Conservation (phyloP, 2,329 filamentous ascomycete genomes). For the Ophiosphaerella narmari region DNA sequence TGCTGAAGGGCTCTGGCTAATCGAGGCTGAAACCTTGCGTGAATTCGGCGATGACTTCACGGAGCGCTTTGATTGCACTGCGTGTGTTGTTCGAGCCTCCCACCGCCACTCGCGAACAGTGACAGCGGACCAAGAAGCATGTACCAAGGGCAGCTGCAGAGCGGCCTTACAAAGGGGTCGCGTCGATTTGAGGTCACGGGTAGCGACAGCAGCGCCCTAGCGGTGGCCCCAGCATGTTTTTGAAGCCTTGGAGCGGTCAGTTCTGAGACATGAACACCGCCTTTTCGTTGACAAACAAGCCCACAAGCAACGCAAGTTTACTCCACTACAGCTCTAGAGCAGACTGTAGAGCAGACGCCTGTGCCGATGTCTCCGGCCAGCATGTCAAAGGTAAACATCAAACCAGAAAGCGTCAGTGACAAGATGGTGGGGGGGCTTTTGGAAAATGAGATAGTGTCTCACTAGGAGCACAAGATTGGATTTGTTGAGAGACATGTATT, state of each 20-base stretch:
- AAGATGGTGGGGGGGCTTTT: slow-evolving; percentile 17
- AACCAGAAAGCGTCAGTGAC: slow-evolving; percentile 2
- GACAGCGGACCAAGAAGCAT: slow-evolving; percentile 17
- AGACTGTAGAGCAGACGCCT: slow-evolving; percentile 14
- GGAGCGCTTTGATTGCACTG: slow-evolving; percentile 20
- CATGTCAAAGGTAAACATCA: slow-evolving; percentile 16
- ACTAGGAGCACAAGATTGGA: not conserved
- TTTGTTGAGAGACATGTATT: not conserved
- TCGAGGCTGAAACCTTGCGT: not conserved
- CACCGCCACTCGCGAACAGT: slow-evolving; percentile 35
- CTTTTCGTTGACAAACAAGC: slow-evolving; percentile 7
- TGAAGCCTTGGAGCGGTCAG: slow-evolving; percentile 30
- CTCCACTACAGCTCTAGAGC: slow-evolving; percentile 13
- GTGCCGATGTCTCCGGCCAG: slow-evolving; percentile 29
- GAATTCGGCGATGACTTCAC: slow-evolving; percentile 2
- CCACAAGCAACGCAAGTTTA: slow-evolving; percentile 14
- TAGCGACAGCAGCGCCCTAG: slow-evolving; percentile 15
- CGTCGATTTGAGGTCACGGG: slow-evolving; percentile 16
- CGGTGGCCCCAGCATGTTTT: slow-evolving; percentile 22
- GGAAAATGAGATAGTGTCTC: slow-evolving; percentile 14
- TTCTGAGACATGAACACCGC: slow-evolving; percentile 35
- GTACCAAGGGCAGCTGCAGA: slow-evolving; percentile 14
- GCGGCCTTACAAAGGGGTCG: not conserved
- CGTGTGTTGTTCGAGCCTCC: slow-evolving; percentile 35
- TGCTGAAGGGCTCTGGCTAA: slow-evolving; percentile 9